These are phyloP conservation scores for Wickerhamia fluorescens DNA, from an alignment of 805 yeast genomes.

Conservation along the genomic window DNA sequence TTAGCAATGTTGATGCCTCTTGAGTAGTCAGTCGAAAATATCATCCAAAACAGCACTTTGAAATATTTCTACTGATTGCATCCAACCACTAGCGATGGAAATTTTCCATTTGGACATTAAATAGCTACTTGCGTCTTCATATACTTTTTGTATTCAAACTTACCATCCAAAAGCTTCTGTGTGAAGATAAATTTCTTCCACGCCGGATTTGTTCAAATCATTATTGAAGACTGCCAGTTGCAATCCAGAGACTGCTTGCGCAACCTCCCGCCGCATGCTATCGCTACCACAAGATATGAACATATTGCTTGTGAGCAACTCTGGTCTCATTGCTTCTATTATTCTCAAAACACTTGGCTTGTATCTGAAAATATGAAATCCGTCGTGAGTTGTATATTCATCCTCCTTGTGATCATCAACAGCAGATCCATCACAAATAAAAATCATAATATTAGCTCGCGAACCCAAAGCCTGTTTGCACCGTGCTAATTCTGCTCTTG, in stretches of 20 bases:
- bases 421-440: too few relatives aligned
- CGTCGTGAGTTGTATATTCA: too few relatives aligned
- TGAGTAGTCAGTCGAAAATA: too few relatives aligned
- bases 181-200: slow-evolving; percentile 43
- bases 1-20: too few relatives aligned
- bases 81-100: too few relatives aligned
- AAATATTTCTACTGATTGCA: too few relatives aligned
- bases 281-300: slow-evolving; percentile 42
- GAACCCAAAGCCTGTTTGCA: slow-evolving; percentile 17
- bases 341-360: slow-evolving; percentile 16
- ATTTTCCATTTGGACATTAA: too few relatives aligned
- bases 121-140: too few relatives aligned
- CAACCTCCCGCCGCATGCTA: slow-evolving; percentile 30
- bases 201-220: slow-evolving; percentile 14
- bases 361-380: too few relatives aligned
- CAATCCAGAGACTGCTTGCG: slow-evolving; percentile 32
- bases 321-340: slow-evolving; percentile 8
- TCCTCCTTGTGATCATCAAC: slow-evolving; percentile 1
- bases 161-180: slow-evolving; percentile 47
- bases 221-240: slow-evolving; percentile 28
- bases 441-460: too few relatives aligned
- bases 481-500: slow-evolving; percentile 25
- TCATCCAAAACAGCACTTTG: too few relatives aligned
- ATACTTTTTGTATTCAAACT: too few relatives aligned
- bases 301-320: slow-evolving; percentile 26